A percentile compares a stretch with the other conserved stretches of the same genome.
Evolutionary conservation across 2,329 filamentous ascomycete genomes (phyloP).

Genomic region (Hirsutella rhossiliensis): DNA sequence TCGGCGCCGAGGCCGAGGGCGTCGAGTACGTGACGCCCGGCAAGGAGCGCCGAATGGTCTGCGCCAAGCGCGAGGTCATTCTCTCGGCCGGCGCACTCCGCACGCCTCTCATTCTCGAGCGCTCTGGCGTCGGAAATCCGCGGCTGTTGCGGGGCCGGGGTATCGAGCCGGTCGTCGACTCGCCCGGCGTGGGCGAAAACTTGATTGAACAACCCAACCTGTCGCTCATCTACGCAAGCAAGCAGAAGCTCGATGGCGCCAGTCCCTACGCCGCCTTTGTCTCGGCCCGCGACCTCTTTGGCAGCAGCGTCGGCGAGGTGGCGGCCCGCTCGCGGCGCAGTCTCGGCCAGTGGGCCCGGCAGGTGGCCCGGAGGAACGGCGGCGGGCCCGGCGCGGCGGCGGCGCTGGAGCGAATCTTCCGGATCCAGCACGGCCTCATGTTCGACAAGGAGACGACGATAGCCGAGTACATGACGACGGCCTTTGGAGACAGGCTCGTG

Average conservation of each 20-base stretch:
- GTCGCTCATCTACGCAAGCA: conserved; percentile 12
- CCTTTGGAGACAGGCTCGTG: conserved; percentile 15
- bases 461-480: conserved; percentile 30
- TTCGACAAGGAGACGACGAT: conserved; percentile 32
- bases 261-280: conserved; percentile 21
- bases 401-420: conserved; percentile 26
- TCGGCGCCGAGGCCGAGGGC: conserved; percentile 15
- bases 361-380: conserved; percentile 11
- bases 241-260: conserved; percentile 10
- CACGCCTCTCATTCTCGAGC: conserved; percentile 38
- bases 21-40: conserved; percentile 23
- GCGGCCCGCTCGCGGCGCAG: conserved; percentile 11
- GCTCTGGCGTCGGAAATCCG: conserved; percentile 37
- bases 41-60: conserved; percentile 20
- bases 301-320: conserved; percentile 10
- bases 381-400: conserved; percentile 14
- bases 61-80: conserved; percentile 33
- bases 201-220: conserved; percentile 36
- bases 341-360: conserved; percentile 17
- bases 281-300: conserved; percentile 22
- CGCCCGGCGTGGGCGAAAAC: conserved; percentile 40
- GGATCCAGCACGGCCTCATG: conserved; percentile 33
- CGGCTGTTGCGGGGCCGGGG: conserved; percentile 26
- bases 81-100: conserved; percentile 35
- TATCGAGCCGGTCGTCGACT: conserved; percentile 29